These are phyloP conservation scores for Aspergillus ochraceus DNA, from an alignment of 2,329 filamentous ascomycete species.

Conservation along the genomic window DNA sequence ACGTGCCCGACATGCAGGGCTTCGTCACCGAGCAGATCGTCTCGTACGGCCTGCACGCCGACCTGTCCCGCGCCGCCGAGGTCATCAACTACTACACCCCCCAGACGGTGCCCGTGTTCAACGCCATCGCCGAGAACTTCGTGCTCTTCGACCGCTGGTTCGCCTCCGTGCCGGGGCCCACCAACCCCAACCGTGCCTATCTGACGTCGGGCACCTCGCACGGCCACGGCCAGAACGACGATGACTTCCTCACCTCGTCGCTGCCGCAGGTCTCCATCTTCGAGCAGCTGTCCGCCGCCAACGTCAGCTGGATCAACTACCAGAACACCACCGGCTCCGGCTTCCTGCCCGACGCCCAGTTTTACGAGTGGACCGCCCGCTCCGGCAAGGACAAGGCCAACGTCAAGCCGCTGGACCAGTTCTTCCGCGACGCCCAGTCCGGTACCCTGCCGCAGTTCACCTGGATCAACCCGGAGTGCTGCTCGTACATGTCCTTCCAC, in stretches of 20 bases:
- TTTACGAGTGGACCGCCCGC: slow-evolving; percentile 45
- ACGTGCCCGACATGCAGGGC: slow-evolving; percentile 37
- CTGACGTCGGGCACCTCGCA: slow-evolving; percentile 43
- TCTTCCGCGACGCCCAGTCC: slow-evolving; percentile 46
- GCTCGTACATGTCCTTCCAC: slow-evolving; percentile 51
- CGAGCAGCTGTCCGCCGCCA: slow-evolving; percentile 41
- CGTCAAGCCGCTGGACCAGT: slow-evolving; percentile 40
- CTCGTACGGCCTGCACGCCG: slow-evolving; percentile 32
- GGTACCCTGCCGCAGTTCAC: slow-evolving; percentile 48
- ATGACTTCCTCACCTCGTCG: slow-evolving; percentile 32
- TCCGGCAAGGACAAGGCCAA: slow-evolving; percentile 36
- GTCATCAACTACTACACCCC: slow-evolving; percentile 47
- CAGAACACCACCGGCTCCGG: slow-evolving; percentile 44
- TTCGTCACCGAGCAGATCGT: slow-evolving; percentile 46
- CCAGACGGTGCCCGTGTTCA: slow-evolving; percentile 44
- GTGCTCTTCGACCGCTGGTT: slow-evolving; percentile 49
- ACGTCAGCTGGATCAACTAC: slow-evolving; percentile 51
- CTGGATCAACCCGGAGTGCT: slow-evolving; percentile 55
- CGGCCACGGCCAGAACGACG: slow-evolving; percentile 41
- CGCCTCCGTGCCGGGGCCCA: slow-evolving; percentile 41
- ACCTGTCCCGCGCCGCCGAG: slow-evolving; percentile 41
- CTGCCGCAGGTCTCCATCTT: slow-evolving; percentile 43
- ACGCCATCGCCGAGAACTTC: slow-evolving; percentile 44
- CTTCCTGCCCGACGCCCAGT: slow-evolving; percentile 46
- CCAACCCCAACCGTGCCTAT: slow-evolving; percentile 39